Percentiles rank a stretch among this genome's conserved stretches.
Evolutionary conservation across 139 green algal genomes (phyloP).

Genomic region (Edaphochlamys debaryana): DNA sequence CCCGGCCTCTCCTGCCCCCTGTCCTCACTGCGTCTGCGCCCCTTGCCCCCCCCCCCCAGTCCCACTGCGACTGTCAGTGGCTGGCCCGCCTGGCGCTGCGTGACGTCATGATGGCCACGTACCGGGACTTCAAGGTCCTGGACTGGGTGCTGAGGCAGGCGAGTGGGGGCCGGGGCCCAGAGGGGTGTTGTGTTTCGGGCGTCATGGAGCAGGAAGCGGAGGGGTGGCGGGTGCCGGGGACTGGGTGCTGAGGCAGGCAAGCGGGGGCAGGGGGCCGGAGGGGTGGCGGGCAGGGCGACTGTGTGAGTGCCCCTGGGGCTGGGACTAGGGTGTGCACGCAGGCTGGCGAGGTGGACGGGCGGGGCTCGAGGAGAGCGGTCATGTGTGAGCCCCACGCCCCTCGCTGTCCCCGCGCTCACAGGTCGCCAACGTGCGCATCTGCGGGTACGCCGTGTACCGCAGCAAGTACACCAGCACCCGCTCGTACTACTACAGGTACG

Average conservation of each 20-base stretch:
- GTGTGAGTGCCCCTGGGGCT: too few species aligned
- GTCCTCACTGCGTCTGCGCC: not conserved
- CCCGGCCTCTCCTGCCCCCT: not conserved
- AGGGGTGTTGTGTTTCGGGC: too few species aligned
- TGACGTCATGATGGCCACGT: conserved; percentile 27
- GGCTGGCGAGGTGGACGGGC: too few species aligned
- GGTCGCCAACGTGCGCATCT: conserved; percentile 33
- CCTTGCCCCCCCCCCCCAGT: not conserved
- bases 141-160: conserved; percentile 43
- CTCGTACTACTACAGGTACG: conserved; percentile 36
- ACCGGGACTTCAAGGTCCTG: conserved; percentile 39
- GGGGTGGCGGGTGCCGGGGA: too few species aligned
- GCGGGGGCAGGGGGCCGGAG: too few species aligned
- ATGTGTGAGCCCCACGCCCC: too few species aligned
- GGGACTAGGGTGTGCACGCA: too few species aligned
- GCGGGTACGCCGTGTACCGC: conserved; percentile 32
- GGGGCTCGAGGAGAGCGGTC: too few species aligned
- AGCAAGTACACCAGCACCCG: conserved; percentile 16
- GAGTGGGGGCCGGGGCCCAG: too few species aligned
- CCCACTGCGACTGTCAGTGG: conserved; percentile 21
- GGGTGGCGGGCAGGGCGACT: too few species aligned
- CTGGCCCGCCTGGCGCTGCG: conserved; percentile 36
- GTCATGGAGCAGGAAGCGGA: too few species aligned
- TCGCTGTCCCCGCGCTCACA: not conserved
- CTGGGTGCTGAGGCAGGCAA: conserved; percentile 38